phyloP scores from a whole-genome alignment of 805 yeast species.

The Suhomyces sp. region DNA sequence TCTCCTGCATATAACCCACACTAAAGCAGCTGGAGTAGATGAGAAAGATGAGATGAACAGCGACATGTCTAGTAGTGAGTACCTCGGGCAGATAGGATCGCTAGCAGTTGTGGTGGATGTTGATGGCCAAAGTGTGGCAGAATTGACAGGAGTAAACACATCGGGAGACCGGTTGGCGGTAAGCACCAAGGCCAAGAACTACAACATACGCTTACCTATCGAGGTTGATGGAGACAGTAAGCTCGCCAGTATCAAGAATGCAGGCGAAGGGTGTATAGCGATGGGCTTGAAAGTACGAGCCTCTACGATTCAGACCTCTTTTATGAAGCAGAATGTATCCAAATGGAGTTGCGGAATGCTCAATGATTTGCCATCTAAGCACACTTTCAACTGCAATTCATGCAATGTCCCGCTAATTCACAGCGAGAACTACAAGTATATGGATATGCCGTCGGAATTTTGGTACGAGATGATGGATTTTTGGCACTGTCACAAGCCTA shows the following conservation, averaged over 20 bases:
- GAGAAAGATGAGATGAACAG: background rate
- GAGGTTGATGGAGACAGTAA: background rate
- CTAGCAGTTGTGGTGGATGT: slow-evolving; percentile 6
- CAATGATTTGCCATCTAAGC: background rate
- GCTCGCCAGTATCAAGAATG: background rate
- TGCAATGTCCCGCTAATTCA: slow-evolving; percentile 31
- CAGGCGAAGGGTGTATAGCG: background rate
- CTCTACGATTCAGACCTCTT: background rate
- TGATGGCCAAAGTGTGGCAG: background rate
- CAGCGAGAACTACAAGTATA: slow-evolving; percentile 32
- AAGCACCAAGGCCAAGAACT: background rate
- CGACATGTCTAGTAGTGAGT: slow-evolving; percentile 8
- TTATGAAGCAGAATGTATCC: slow-evolving; percentile 11
- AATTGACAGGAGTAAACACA: background rate
- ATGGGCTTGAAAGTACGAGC: background rate
- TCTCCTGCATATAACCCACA: background rate
- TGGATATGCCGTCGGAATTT: slow-evolving; percentile 82
- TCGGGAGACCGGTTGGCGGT: background rate
- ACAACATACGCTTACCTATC: background rate
- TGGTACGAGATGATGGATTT: slow-evolving; percentile 97
- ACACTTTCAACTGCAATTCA: slow-evolving; percentile 17
- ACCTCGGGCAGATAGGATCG: slow-evolving; percentile 7
- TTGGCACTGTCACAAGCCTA: slow-evolving; percentile 95
- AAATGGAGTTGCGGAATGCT: slow-evolving; percentile 29
- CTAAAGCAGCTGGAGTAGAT: background rate